phyloP scores from a whole-genome alignment of 495 filamentous ascomycete species.

The Daldinia caldariorum region DNA sequence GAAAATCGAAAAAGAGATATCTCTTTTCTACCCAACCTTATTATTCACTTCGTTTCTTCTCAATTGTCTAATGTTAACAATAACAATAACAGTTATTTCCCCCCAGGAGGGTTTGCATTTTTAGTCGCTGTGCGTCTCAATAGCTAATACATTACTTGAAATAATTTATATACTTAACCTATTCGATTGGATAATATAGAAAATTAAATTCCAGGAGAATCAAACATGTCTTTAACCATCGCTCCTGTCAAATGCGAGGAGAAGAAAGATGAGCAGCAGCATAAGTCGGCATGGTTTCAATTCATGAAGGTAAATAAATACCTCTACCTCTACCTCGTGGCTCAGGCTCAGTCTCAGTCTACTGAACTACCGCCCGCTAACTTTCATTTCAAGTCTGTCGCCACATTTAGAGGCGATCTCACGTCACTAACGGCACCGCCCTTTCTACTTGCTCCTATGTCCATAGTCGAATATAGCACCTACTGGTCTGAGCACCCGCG shows the following conservation, averaged over 20 bases:
- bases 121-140: background rate
- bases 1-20: background rate
- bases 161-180: background rate
- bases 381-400: slow-evolving; percentile 69
- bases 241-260: slow-evolving; percentile 38
- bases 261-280: slow-evolving; percentile 36
- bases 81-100: background rate
- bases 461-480: slow-evolving; percentile 82
- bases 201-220: background rate
- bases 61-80: background rate
- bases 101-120: background rate
- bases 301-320: slow-evolving; percentile 50
- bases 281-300: slow-evolving; percentile 46
- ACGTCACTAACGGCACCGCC: slow-evolving; percentile 84
- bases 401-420: slow-evolving; percentile 86
- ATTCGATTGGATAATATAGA: background rate
- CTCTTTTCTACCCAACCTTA: background rate
- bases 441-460: slow-evolving; percentile 83
- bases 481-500: slow-evolving; percentile 89
- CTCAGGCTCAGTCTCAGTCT: background rate
- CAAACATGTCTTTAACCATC: slow-evolving; percentile 34
- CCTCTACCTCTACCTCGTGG: background rate
- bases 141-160: background rate
- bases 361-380: slow-evolving; percentile 8
- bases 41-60: background rate